Evolutionary conservation across 2,329 filamentous ascomycete genomes (phyloP).

Genomic region (Cercospora berteroae): DNA sequence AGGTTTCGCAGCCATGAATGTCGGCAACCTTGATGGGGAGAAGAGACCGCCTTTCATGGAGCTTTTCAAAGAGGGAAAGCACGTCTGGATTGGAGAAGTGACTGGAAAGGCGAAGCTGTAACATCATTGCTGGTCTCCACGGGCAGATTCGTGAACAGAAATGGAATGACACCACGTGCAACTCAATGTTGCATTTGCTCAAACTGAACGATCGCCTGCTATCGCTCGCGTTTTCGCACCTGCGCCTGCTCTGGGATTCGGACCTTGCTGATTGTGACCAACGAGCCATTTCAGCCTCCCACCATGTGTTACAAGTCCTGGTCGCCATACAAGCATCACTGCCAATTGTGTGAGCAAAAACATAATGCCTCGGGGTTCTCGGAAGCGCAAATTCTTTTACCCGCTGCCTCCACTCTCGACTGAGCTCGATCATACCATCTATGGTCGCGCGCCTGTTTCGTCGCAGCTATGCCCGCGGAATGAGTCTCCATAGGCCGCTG

Average conservation of each 20-base stretch:
- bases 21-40: conserved; percentile 21
- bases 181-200: background rate
- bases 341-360: too few species aligned
- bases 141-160: background rate
- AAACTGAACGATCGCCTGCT: background rate
- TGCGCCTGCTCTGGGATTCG: background rate
- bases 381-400: too few species aligned
- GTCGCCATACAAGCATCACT: background rate
- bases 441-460: too few species aligned
- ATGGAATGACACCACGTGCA: background rate
- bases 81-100: conserved; percentile 20
- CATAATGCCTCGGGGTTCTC: too few species aligned
- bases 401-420: too few species aligned
- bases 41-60: conserved; percentile 24
- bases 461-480: too few species aligned
- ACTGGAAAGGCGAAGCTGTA: conserved; percentile 23
- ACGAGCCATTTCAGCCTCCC: background rate
- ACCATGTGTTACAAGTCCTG: background rate
- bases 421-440: too few species aligned
- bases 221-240: background rate
- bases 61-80: conserved; percentile 21
- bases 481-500: too few species aligned
- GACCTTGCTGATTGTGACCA: background rate
- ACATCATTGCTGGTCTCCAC: background rate
- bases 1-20: conserved; percentile 22